Evolutionary conservation across 805 yeast species (phyloP), one percentile per base, ranked within the genome.

Genomic region (Wickerhamomyces kurtzmanii): DNA sequence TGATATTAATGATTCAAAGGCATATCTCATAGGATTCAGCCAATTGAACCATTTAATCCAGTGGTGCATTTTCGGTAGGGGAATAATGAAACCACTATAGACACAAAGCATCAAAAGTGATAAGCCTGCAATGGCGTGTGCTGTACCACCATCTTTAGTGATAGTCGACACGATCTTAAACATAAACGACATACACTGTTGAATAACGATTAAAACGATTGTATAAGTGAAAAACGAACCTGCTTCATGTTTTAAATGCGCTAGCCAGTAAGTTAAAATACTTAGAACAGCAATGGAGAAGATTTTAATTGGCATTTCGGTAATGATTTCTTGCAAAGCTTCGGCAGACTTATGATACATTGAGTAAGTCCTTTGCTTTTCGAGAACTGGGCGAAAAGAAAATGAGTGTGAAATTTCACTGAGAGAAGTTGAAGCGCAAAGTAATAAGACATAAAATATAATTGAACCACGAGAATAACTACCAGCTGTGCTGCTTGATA

Each of bases 331-430:
- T 8, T 78, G 71, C 23, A 76, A 37, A 8, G 77, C 68, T 49
- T 75, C 82, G 15, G 80, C 79, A 14, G 82, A 65, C 12, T 75
- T 72, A 35, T 75, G 68, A 47, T 70, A 74, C 55, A 76, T 56
- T 11, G 77, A 70, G 39, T 71, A 75, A 17, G 75, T 64, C 42
- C 68, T 68, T 43, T 76, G 85, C 45, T 75, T 76, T 39, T 70
- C 74, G 32, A 74, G 59, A 40, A 75, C 72, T 17, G 78, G 72
- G 55, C 80, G 70, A 31, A 68, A 68, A 34, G 70, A 69, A 41
- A 71, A 76, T 31, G 75, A 55, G 8, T 67, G 50, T 42, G 75
- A 62, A 33, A 75, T 69, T 53, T 74, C 83, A 40, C 79, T 74
- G 32, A 75, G 51, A 8, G 77, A 65, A 30, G 77, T 65, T 39